These are phyloP conservation scores for Clavariopsis aquatica DNA, from an alignment of 495 filamentous ascomycete species.

Conservation along the genomic window DNA sequence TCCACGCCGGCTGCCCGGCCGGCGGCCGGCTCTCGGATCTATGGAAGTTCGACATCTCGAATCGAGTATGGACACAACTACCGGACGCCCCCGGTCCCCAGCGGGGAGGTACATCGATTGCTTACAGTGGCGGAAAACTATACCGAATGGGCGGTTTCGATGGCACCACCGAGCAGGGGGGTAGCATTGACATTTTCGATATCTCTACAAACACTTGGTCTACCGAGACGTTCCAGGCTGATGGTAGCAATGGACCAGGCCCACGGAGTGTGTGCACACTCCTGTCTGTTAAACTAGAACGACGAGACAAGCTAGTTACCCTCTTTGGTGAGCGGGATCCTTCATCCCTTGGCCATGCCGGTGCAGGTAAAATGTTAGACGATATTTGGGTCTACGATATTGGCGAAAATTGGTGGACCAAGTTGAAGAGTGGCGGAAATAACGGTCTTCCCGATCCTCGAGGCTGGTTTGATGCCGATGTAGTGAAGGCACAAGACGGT, in stretches of 20 bases:
- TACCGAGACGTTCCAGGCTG: constrained; percentile 50
- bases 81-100: constrained; percentile 61
- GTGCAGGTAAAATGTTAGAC: constrained; percentile 65
- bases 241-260: constrained; percentile 45
- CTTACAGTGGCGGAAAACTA: constrained; percentile 56
- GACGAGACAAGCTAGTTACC: constrained; percentile 62
- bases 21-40: constrained; percentile 62
- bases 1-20: constrained; percentile 70
- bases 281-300: constrained; percentile 53
- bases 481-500: constrained; percentile 23
- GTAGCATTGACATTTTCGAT: constrained; percentile 60
- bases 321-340: constrained; percentile 68
- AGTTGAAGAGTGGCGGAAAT: constrained; percentile 53
- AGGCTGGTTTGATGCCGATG: constrained; percentile 49
- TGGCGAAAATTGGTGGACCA: constrained; percentile 53
- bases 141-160: constrained; percentile 77
- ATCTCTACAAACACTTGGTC: constrained; percentile 48
- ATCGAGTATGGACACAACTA: constrained; percentile 61
- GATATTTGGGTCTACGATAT: constrained; percentile 78
- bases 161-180: constrained; percentile 64
- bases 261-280: constrained; percentile 53
- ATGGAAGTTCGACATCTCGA: constrained; percentile 68
- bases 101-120: constrained; percentile 65
- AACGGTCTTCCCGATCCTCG: constrained; percentile 43
- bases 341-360: constrained; percentile 62